Conservation (phyloP, 2,329 filamentous ascomycete species). For the Ophiostoma himal-ulmi region DNA sequence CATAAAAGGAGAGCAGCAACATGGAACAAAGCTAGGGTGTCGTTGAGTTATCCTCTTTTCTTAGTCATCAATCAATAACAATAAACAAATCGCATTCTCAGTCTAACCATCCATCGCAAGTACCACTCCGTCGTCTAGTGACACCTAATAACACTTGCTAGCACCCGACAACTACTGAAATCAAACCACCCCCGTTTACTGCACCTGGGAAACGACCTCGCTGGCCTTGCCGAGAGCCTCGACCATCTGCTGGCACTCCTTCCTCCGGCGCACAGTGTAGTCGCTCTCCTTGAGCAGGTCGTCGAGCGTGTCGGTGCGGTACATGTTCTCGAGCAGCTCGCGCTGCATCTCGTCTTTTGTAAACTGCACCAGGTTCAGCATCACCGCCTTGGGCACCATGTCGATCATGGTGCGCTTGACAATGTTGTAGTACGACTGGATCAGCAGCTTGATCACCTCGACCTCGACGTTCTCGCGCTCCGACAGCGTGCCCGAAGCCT, state of each 20-base stretch:
- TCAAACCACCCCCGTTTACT: conserved; percentile 37
- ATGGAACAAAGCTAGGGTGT: background rate
- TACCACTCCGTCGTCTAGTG: background rate
- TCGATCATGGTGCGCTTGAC: conserved; percentile 98
- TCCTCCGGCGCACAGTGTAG: conserved; percentile 87
- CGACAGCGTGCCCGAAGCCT: conserved; percentile 86
- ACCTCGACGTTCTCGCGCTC: conserved; percentile 95
- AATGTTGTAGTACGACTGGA: conserved; percentile 96
- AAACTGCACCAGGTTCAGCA: conserved; percentile 93
- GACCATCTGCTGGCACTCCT: conserved; percentile 99
- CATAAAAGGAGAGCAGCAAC: background rate
- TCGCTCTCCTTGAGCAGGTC: conserved; percentile 96
- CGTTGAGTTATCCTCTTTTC: background rate
- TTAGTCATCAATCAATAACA: background rate
- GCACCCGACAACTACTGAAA: background rate
- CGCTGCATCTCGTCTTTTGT: conserved; percentile 99
- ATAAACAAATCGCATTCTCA: conserved; percentile 1
- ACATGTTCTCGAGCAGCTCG: conserved; percentile 96
- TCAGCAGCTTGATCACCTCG: conserved; percentile 96
- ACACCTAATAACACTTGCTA: background rate
- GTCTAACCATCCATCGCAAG: background rate
- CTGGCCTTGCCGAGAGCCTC: conserved; percentile 83
- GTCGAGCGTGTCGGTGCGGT: conserved; percentile 82
- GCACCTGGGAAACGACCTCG: conserved; percentile 86
- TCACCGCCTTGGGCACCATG: conserved; percentile 99